Conservation (phyloP, 805 yeast genomes). For the Saccharomycopsis babjevae region DNA sequence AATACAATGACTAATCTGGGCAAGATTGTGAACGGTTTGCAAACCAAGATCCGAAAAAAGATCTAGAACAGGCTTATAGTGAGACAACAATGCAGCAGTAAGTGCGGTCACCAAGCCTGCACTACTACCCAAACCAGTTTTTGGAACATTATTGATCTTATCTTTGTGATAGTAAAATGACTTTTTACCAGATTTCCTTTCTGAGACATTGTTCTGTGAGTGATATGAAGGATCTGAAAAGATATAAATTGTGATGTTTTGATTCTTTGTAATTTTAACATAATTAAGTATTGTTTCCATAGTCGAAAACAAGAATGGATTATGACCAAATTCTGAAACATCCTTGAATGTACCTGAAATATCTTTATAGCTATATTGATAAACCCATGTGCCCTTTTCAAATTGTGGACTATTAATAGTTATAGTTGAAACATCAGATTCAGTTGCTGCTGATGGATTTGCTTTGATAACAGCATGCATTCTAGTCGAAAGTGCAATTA, state of each 20-base stretch:
- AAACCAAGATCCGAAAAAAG: conserved; percentile 22
- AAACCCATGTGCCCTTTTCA: conserved; percentile 57
- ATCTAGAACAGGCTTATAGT: conserved; percentile 31
- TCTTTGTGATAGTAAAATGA: conserved; percentile 49
- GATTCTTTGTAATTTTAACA: conserved; percentile 27
- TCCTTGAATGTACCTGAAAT: conserved; percentile 5
- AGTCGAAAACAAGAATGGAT: conserved; percentile 51
- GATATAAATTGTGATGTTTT: conserved; percentile 42
- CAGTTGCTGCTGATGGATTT: conserved; percentile 4
- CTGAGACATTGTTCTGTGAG: conserved; percentile 46
- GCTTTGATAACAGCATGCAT: conserved; percentile 62
- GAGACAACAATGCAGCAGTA: conserved; percentile 54
- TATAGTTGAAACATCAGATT: conserved; percentile 24
- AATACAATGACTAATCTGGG: conserved; percentile 84
- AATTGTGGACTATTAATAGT: conserved; percentile 71
- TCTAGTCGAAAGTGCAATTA: conserved; percentile 78
- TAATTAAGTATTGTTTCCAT: conserved; percentile 47
- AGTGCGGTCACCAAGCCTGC: conserved; percentile 86
- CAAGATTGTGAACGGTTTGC: conserved; percentile 58
- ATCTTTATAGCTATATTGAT: conserved; percentile 20
- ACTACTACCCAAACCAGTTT: conserved; percentile 93
- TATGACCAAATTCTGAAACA: conserved; percentile 15
- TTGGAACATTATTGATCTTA: conserved; percentile 65
- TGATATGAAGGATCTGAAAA: conserved; percentile 87
- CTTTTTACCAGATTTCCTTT: conserved; percentile 28